Conservation (phyloP, 352 stramenopile genomes). For the Phytophthora brassicae region DNA sequence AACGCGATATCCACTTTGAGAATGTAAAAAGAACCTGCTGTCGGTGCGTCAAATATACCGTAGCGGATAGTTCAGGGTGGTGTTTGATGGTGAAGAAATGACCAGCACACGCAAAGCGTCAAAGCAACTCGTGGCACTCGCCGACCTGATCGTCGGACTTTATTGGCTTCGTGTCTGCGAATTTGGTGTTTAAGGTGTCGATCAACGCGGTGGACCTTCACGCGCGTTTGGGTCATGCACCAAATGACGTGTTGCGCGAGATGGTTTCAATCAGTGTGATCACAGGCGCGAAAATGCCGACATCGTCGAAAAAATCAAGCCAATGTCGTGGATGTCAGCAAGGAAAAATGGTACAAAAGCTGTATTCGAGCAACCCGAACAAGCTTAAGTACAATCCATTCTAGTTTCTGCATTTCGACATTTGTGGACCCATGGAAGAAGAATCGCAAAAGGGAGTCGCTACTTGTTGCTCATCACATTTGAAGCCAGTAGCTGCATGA, state of each 20-base stretch:
- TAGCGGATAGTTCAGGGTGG: constrained; percentile 16
- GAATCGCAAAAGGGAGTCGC: not conserved
- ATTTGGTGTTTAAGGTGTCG: no score
- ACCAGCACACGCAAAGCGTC: constrained; percentile 13
- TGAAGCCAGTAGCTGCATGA: no score
- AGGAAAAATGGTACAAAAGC: constrained; percentile 30
- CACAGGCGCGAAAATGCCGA: no score
- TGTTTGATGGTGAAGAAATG: constrained; percentile 21
- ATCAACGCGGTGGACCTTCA: constrained; percentile 8
- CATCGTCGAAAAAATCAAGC: not conserved
- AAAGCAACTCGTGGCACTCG: constrained; percentile 16
- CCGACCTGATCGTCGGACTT: constrained; percentile 14
- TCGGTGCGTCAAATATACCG: constrained; percentile 19
- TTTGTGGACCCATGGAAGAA: constrained; percentile 19
- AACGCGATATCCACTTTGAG: constrained; percentile 5
- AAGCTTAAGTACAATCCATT: constrained; percentile 12
- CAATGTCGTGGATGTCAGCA: constrained; percentile 18
- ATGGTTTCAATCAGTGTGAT: no score
- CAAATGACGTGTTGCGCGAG: constrained; percentile 12
- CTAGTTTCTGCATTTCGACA: constrained; percentile 23
- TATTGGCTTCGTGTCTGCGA: constrained; percentile 10
- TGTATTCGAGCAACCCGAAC: constrained; percentile 8
- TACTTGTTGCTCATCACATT: no score
- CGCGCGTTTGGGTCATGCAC: constrained; percentile 14
- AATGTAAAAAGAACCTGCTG: constrained; percentile 18